These are phyloP conservation scores for Lepidium sativum DNA, from an alignment of 345 rosid genomes.

Conservation along the genomic window DNA sequence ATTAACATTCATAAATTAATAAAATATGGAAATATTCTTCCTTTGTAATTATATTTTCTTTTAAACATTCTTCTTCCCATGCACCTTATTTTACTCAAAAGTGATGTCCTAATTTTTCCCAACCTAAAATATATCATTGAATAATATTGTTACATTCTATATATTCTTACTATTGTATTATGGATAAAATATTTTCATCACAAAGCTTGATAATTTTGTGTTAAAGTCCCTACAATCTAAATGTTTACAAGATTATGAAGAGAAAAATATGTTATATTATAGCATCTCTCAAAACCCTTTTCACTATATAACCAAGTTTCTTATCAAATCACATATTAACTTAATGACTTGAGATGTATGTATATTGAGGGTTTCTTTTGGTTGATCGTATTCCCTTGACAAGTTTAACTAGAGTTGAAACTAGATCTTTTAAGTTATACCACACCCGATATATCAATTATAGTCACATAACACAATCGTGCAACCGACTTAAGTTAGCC, in stretches of 20 bases:
- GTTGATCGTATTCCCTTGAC: not conserved
- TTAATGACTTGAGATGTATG: not conserved
- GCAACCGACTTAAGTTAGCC: not conserved
- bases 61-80: not conserved
- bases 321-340: not conserved
- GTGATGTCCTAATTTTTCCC: not conserved
- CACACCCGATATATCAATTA: not conserved
- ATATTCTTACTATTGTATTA: not conserved
- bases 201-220: not conserved
- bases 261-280: too few relatives aligned
- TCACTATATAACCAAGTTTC: too few relatives aligned
- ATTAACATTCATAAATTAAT: not conserved
- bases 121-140: not conserved
- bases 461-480: not conserved
- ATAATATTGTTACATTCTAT: too few relatives aligned
- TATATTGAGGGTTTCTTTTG: not conserved
- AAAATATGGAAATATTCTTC: slow-evolving; percentile 3
- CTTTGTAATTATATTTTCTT: not conserved
- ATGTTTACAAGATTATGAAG: not conserved
- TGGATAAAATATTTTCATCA: too few relatives aligned
- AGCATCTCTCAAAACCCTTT: too few relatives aligned
- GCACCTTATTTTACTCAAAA: not conserved
- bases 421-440: not conserved
- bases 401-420: not conserved
- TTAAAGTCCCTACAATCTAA: not conserved